A percentile compares a stretch with the other conserved stretches of the same genome.
Conservation (phyloP, 1,284 basidiomycete species). For the Ceratobasidium sp. region DNA sequence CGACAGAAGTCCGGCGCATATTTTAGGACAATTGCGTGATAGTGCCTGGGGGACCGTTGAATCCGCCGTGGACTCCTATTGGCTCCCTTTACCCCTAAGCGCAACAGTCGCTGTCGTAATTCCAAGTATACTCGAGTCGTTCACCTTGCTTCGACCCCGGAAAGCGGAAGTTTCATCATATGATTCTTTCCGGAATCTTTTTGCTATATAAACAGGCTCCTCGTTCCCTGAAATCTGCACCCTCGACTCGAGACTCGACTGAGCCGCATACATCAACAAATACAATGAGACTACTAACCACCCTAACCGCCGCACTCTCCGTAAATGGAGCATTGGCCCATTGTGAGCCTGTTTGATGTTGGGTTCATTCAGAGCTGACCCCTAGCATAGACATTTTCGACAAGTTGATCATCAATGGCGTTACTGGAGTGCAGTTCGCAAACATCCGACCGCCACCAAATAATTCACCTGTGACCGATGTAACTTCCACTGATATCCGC, state of each 20-base stretch:
- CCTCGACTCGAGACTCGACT: neutral
- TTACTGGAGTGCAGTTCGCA: slow-evolving; percentile 56
- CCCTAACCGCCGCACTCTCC: neutral
- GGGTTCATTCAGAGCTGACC: neutral
- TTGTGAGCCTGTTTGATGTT: neutral
- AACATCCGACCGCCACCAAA: slow-evolving; percentile 62
- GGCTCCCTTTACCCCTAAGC: neutral
- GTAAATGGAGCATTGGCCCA: slow-evolving; percentile 2
- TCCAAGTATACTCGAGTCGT: neutral
- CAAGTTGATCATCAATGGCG: slow-evolving; percentile 59
- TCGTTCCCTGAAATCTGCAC: neutral
- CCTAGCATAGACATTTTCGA: slow-evolving; percentile 28
- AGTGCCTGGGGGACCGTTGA: neutral
- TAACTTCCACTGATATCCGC: slow-evolving; percentile 63
- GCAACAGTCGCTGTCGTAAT: neutral
- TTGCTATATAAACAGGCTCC: neutral
- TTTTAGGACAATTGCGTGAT: neutral
- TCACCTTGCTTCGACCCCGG: neutral
- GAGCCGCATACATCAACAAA: neutral
- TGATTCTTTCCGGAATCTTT: neutral
- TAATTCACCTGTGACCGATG: slow-evolving; percentile 68
- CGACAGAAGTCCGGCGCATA: slow-evolving; percentile 31
- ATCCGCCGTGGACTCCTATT: slow-evolving; percentile 1
- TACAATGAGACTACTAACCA: slow-evolving; percentile 14
- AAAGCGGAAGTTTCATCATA: too few species aligned